phyloP scores from a whole-genome alignment of 495 filamentous ascomycete species.

The Oleoguttula mirabilis region DNA sequence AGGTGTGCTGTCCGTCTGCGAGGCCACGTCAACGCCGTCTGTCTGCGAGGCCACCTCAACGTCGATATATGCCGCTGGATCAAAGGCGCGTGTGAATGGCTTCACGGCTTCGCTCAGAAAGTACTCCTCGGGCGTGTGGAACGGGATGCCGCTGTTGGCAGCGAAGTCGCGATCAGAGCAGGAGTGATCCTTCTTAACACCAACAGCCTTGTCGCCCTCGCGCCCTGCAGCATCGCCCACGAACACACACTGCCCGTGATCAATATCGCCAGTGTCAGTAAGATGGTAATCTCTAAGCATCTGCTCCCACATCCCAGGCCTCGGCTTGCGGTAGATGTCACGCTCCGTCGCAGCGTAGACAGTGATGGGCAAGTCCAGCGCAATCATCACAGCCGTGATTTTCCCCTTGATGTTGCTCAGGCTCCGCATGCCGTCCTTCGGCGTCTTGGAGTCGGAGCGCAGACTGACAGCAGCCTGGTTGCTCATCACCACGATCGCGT shows the following conservation, averaged over 20 bases:
- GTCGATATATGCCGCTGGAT: constrained; percentile 44
- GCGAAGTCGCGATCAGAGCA: constrained; percentile 71
- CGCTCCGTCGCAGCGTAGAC: constrained; percentile 75
- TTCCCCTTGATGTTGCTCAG: constrained; percentile 70
- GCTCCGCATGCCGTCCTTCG: constrained; percentile 50
- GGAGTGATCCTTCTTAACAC: constrained; percentile 50
- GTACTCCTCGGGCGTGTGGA: constrained; percentile 81
- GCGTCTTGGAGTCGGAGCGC: constrained; percentile 55
- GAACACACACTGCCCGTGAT: constrained; percentile 61
- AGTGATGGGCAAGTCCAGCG: constrained; percentile 63
- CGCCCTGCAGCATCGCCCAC: constrained; percentile 80
- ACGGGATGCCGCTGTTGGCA: constrained; percentile 64
- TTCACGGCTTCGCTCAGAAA: constrained; percentile 56
- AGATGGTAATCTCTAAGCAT: constrained; percentile 63
- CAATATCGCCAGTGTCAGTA: constrained; percentile 44
- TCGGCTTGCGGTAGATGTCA: constrained; percentile 75
- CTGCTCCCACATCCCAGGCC: constrained; percentile 82
- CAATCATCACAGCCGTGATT: constrained; percentile 50
- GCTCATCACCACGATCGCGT: constrained; percentile 58
- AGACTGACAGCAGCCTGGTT: constrained; percentile 78
- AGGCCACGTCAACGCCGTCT: constrained; percentile 16
- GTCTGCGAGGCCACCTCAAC: constrained; percentile 19
- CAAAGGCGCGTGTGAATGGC: constrained; percentile 54
- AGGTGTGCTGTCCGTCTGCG: too few relatives aligned
- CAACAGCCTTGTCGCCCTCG: constrained; percentile 21